Conservation (phyloP, 352 stramenopile species). For the Heterotrichella gracilis region DNA sequence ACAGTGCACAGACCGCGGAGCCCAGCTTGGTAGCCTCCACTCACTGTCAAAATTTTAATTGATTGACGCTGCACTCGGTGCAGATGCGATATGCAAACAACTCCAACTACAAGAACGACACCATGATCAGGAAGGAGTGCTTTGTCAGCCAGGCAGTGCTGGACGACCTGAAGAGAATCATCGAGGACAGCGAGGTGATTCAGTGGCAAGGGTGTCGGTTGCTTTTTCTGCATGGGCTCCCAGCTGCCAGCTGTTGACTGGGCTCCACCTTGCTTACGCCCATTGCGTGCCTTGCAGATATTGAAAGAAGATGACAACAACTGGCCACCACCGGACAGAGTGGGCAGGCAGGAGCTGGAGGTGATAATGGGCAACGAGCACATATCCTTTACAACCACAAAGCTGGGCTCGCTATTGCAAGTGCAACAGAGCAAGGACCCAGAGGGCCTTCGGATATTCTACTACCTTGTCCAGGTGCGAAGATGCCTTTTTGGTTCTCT, state of each 20-base stretch:
- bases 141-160: constrained; percentile 31
- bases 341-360: constrained; percentile 68
- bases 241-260: too few relatives aligned
- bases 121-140: constrained; percentile 82
- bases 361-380: constrained; percentile 66
- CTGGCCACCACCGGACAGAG: constrained; percentile 62
- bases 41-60: too few relatives aligned
- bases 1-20: too few relatives aligned
- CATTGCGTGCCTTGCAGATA: too few relatives aligned
- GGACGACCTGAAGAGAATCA: constrained; percentile 61
- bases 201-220: too few relatives aligned
- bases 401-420: constrained; percentile 67
- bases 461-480: constrained; percentile 88
- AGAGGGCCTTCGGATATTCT: constrained; percentile 57
- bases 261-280: too few relatives aligned
- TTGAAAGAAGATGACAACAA: constrained; percentile 68
- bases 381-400: constrained; percentile 72
- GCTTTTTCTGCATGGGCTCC: too few relatives aligned
- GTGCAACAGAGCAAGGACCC: constrained; percentile 73
- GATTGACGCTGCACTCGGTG: too few relatives aligned
- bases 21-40: too few relatives aligned
- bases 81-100: constrained; percentile 84
- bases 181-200: constrained; percentile 51
- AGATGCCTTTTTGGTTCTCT: too few relatives aligned
- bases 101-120: constrained; percentile 83